A percentile compares a stretch with the other conserved stretches of the same genome.
Evolutionary conservation across 495 filamentous ascomycete genomes (phyloP).

Genomic region (Platismatia glauca): DNA sequence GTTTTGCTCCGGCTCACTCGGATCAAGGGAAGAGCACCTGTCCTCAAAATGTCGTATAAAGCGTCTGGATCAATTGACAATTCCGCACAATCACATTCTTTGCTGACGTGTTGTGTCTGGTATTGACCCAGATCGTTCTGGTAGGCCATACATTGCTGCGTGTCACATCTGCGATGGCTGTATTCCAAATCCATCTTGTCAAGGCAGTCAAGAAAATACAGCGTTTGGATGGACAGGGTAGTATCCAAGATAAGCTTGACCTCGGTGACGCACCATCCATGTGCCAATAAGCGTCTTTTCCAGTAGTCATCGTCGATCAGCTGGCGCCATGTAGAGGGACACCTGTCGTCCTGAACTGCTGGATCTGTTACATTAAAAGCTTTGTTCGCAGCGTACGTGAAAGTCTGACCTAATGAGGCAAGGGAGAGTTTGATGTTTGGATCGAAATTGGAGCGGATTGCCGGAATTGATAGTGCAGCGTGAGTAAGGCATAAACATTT

Average conservation of each 20-base stretch:
- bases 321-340: not conserved
- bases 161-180: not conserved
- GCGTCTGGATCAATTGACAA: not conserved
- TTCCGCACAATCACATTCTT: slow-evolving; percentile 3
- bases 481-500: not conserved
- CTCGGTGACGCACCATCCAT: slow-evolving; percentile 6
- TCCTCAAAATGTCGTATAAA: not conserved
- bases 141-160: not conserved
- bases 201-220: not conserved
- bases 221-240: not conserved
- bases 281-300: not conserved
- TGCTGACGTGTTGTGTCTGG: slow-evolving; percentile 1
- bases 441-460: not conserved
- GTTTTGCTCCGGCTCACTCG: not conserved
- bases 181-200: not conserved
- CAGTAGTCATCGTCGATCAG: not conserved
- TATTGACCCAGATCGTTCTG: not conserved
- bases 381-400: not conserved
- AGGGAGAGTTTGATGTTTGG: not conserved
- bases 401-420: not conserved
- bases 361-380: not conserved
- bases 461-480: not conserved
- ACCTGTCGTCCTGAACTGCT: not conserved
- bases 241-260: not conserved
- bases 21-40: slow-evolving; percentile 1